phyloP scores from a whole-genome alignment of 345 rosid genomes.

The Arabis hirsuta region DNA sequence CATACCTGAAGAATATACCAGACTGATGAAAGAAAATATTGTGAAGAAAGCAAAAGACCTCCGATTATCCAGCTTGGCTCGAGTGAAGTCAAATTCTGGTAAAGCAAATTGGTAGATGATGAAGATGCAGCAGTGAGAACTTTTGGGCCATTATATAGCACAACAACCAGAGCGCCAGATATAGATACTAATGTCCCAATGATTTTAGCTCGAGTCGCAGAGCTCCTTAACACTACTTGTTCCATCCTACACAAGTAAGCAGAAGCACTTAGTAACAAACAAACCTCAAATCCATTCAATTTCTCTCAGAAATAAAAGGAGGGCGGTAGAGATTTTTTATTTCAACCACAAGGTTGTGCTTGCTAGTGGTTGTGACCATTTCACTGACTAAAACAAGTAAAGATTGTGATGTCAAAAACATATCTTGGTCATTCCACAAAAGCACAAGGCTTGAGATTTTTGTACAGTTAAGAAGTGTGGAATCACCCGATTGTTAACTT shows the following conservation, averaged over 20 bases:
- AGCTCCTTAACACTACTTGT: constrained; percentile 32
- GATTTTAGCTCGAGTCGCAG: constrained; percentile 40
- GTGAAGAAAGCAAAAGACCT: constrained; percentile 34
- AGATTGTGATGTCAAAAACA: neutral
- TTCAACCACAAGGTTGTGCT: constrained; percentile 5
- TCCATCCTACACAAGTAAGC: constrained; percentile 32
- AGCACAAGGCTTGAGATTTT: neutral
- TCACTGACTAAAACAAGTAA: too few species aligned
- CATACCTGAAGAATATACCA: constrained; percentile 45
- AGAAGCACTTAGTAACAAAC: neutral
- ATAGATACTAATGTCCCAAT: constrained; percentile 43
- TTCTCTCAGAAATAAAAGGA: neutral
- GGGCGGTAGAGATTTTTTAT: neutral
- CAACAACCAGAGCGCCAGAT: constrained; percentile 43
- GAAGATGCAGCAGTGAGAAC: constrained; percentile 13
- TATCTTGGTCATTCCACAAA: constrained; percentile 4
- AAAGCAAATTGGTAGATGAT: constrained; percentile 4
- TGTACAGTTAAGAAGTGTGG: neutral
- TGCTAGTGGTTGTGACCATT: too few species aligned
- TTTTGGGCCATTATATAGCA: constrained; percentile 38
- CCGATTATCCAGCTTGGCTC: constrained; percentile 43
- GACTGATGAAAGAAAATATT: constrained; percentile 30
- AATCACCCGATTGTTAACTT: neutral
- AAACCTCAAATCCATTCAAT: neutral
- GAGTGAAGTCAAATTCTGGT: constrained; percentile 12